Evolutionary conservation across 2,329 filamentous ascomycete genomes (phyloP), one percentile per base, ranked within the genome.

Genomic region (Cladophialophora chaetospira): DNA sequence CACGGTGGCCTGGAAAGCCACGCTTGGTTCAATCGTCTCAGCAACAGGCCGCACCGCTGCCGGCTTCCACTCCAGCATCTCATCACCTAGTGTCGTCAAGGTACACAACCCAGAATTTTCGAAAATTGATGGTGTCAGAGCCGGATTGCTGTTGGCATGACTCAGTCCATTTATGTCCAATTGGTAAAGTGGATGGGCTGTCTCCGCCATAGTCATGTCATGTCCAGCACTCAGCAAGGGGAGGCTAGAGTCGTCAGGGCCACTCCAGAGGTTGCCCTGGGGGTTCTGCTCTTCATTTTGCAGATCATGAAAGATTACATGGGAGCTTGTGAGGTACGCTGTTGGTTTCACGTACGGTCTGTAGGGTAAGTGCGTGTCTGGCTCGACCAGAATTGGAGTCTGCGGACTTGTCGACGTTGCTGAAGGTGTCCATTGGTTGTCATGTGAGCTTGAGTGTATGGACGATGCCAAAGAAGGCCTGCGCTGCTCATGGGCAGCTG

Each of bases 1-100:
- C 21, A 65, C 35, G 9, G 53, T 51, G 3, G 38, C 23, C n/a
- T 62, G 64, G 44, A 65, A 66, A 23, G 64, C 61, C 9, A 58
- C 57, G 13, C 59, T 66, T 35, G 65, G 65, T 25, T 58, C 61
- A 5, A 66, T 56, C 6, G 65, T 67, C 48, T 65, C 55, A 52
- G 59, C 52, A 11, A 60, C 61, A 19, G 61, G 49, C 11, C 54
- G 46, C 15, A 58, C 11, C 15, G 40, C 29, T 23, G 35, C 13
- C n/a, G 47, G 35, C 17, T 21, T 46, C 59, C 57, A 55, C 11
- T 47, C 49, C 28, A 65, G 23, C 45, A 58, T 26, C 11, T 62
- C 56, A 19, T 58, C 47, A 15, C 53, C 47, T n/a, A 29, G 36
- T 10, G 47, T 45, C 15, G 55, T 53, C 36, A 51, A 29, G 13